Evolutionary conservation across 2,329 filamentous ascomycete species (phyloP).

Genomic region (Aspergillus tubingensis): DNA sequence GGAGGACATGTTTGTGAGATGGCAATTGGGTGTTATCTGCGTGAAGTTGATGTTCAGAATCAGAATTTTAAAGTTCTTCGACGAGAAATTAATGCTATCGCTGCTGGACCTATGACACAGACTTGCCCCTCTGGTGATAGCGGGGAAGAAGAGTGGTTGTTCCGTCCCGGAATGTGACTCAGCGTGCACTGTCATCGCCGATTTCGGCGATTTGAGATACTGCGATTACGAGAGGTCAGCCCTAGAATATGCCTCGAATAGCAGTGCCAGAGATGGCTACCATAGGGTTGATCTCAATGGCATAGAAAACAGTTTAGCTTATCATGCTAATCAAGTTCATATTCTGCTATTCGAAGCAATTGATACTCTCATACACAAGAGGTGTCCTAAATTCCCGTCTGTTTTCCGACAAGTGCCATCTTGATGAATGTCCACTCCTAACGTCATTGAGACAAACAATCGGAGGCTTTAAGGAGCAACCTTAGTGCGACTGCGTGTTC

Average conservation of each 20-base stretch:
- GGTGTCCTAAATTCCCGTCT: too few species aligned
- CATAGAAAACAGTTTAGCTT: neutral
- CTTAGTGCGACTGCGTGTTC: conserved; percentile 44
- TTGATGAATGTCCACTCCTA: neutral
- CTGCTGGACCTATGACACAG: conserved; percentile 29
- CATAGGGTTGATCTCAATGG: neutral
- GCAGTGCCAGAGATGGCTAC: neutral
- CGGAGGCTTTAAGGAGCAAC: conserved; percentile 16
- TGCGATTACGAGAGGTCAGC: neutral
- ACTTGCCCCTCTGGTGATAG: conserved; percentile 32
- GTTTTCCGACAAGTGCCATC: neutral
- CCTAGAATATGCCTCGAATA: neutral
- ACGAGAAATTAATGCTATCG: conserved; percentile 14
- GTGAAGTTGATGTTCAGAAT: conserved; percentile 9
- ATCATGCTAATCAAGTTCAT: neutral
- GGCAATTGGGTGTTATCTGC: conserved; percentile 16
- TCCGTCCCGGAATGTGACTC: conserved; percentile 35
- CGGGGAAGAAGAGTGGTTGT: conserved; percentile 30
- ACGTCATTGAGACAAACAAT: neutral
- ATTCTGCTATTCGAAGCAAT: neutral
- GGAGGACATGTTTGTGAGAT: conserved; percentile 25
- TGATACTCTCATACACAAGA: neutral
- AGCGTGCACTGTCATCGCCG: conserved; percentile 16
- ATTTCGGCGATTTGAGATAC: conserved; percentile 18
- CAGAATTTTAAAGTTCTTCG: conserved; percentile 6